These are phyloP conservation scores for Setomelanomma holmii DNA, from an alignment of 2,329 filamentous ascomycete genomes.

Conservation along the genomic window DNA sequence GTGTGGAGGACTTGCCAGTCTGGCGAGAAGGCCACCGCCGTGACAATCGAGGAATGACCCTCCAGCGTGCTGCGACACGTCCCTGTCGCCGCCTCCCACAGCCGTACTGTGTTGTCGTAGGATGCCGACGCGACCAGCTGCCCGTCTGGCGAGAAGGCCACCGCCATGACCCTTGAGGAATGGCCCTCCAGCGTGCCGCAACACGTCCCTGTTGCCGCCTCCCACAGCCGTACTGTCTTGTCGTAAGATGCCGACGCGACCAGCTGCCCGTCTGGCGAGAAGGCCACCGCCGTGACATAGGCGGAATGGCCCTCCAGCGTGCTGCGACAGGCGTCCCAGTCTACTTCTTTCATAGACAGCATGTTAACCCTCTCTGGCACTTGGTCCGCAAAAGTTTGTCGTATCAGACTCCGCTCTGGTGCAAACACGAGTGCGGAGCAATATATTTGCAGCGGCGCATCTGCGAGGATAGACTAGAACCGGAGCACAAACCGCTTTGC, in stretches of 20 bases:
- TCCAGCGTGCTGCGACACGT: neutral
- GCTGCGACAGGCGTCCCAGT: neutral
- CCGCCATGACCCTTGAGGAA: neutral
- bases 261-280: slow-evolving; percentile 2
- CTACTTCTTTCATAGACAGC: neutral
- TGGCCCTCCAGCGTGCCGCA: neutral
- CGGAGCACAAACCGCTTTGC: slow-evolving; percentile 42
- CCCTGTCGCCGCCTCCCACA: neutral
- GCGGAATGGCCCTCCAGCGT: neutral
- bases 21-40: neutral
- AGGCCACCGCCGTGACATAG: neutral
- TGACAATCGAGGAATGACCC: neutral
- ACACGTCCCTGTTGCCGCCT: neutral
- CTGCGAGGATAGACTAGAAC: slow-evolving; percentile 29
- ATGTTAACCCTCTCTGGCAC: slow-evolving; percentile 6
- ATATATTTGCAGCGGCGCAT: slow-evolving; percentile 49
- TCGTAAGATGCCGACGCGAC: slow-evolving; percentile 3
- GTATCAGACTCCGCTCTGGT: slow-evolving; percentile 28
- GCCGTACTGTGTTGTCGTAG: neutral
- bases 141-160: neutral
- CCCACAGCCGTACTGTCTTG: neutral
- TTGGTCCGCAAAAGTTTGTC: slow-evolving; percentile 11
- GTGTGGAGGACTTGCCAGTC: slow-evolving; percentile 4
- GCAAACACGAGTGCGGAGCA: slow-evolving; percentile 47
- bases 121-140: neutral